phyloP scores from a whole-genome alignment of 148 eudicot species.

The Cornus kousa region DNA sequence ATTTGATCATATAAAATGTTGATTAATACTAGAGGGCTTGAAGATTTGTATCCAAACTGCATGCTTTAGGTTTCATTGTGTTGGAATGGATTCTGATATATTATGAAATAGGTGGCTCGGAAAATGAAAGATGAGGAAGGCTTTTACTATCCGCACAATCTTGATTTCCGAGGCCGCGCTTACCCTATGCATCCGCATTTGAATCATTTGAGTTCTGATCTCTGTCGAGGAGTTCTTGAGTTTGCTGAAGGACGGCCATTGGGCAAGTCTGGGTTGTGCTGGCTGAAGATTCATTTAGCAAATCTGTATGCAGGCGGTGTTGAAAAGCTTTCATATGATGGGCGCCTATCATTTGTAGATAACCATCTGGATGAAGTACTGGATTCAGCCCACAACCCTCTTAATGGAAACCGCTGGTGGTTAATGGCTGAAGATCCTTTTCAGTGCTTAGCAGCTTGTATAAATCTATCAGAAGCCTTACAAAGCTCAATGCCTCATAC shows the following conservation, averaged over 20 bases:
- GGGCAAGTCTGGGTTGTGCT: conserved; percentile 70
- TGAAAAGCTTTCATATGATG: conserved; percentile 79
- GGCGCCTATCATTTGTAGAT: conserved; percentile 71
- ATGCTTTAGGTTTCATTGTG: conserved; percentile 3
- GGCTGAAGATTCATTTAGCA: conserved; percentile 89
- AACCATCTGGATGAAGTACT: conserved; percentile 59
- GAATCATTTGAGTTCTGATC: conserved; percentile 85
- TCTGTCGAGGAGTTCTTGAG: conserved; percentile 89
- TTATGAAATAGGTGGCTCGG: conserved; percentile 68
- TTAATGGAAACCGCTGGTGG: conserved; percentile 83
- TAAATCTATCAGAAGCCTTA: conserved; percentile 73
- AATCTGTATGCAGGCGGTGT: conserved; percentile 76
- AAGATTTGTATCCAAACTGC: not conserved
- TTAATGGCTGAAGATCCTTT: conserved; percentile 90
- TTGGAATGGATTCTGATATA: conserved; percentile 7
- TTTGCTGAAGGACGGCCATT: conserved; percentile 89
- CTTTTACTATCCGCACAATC: conserved; percentile 86
- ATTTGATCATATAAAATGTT: conserved; percentile 2
- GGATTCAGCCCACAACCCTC: conserved; percentile 76
- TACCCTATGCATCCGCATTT: conserved; percentile 94
- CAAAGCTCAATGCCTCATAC: conserved; percentile 63
- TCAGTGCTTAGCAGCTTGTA: conserved; percentile 90
- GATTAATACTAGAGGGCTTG: conserved; percentile 11
- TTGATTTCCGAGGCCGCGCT: conserved; percentile 92
- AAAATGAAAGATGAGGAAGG: conserved; percentile 89